Base-by-base conservation (phyloP, 257 asterid genomes). In the Lycium barbarum region DNA sequence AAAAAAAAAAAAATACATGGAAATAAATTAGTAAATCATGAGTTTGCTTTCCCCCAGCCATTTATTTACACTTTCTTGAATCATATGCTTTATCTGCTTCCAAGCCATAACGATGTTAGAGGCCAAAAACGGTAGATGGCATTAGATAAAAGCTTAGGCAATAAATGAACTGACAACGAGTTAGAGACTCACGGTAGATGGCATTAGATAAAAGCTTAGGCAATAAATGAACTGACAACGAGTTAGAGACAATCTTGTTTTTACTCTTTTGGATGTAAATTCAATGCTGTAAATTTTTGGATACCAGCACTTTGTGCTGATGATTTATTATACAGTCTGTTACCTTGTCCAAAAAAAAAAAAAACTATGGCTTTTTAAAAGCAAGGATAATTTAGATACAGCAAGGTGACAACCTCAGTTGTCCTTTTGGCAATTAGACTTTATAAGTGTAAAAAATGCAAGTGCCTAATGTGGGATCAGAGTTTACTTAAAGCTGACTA, bases 391-490 rank as follows among this genome's bases (percentile, higher is more conserved):
- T 7, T 67, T 35, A 67, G 12, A 6, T 67, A 14, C 49, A 35
- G n/a, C 22, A 35, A 67, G 74, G 49, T 67, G 74, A 67, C 74
- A 67, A 67, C 22, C 74, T 67, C 22, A 35, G 49, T 67, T 14
- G 49, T 35, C 49, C 12, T 67, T 67, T 67, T 67, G 74, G 74
- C 49, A 67, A 67, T 12, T 35, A 36, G 43, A 63, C 18, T 63
- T 63, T 63, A 63, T 40, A 63, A 22, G 71, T 26, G 36, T 26
- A 5, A 63, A 22, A 22, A 26, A 9, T 26, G 72, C 33, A 20
- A 71, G 36, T 71, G 26, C 9, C 79, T 40, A 45, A 71, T 71
- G 79, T 43, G 53, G 36, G 55, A 71, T 71, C 14, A 71, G 55
- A 71, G 40, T 38, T 71, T 71, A 40, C 5, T 71, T 71, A 40